Conservation (phyloP, 257 asterid species). For the Leonotis leonurus region DNA sequence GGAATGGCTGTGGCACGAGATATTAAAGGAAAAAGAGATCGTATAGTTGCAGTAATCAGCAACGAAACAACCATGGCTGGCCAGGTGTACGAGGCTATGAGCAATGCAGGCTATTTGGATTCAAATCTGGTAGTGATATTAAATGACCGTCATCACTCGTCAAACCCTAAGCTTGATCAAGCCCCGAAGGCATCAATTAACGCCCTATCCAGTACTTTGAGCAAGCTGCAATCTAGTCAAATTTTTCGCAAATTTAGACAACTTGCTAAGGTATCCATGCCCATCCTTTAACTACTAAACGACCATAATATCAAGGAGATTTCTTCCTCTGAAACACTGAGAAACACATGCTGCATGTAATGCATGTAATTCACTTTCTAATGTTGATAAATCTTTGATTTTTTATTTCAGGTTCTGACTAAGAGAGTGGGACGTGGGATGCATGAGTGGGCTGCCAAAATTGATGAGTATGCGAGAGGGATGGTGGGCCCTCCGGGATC, state of each 20-base stretch:
- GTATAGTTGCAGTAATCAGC: constrained; percentile 81
- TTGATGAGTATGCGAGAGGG: constrained; percentile 92
- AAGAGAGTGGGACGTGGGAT: constrained; percentile 73
- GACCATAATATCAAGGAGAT: neutral
- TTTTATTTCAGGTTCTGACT: constrained; percentile 52
- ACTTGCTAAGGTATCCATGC: constrained; percentile 65
- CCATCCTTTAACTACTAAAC: neutral
- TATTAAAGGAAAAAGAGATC: constrained; percentile 68
- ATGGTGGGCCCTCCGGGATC: constrained; percentile 91
- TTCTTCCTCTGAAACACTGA: neutral
- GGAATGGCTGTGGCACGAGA: constrained; percentile 96
- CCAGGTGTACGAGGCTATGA: constrained; percentile 92
- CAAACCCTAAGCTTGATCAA: constrained; percentile 67
- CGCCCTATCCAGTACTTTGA: constrained; percentile 54
- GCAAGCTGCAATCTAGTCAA: constrained; percentile 87
- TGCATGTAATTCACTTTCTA: neutral
- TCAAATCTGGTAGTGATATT: constrained; percentile 80
- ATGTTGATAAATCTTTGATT: constrained; percentile 11
- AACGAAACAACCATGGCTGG: constrained; percentile 85
- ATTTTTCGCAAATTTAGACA: constrained; percentile 67
- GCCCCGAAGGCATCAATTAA: constrained; percentile 57
- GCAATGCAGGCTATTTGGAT: constrained; percentile 89
- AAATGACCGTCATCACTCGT: constrained; percentile 65
- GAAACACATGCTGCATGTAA: no score
- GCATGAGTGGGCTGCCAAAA: constrained; percentile 95